Conservation (phyloP, 139 green algal genomes). For the Chlorella sp. region DNA sequence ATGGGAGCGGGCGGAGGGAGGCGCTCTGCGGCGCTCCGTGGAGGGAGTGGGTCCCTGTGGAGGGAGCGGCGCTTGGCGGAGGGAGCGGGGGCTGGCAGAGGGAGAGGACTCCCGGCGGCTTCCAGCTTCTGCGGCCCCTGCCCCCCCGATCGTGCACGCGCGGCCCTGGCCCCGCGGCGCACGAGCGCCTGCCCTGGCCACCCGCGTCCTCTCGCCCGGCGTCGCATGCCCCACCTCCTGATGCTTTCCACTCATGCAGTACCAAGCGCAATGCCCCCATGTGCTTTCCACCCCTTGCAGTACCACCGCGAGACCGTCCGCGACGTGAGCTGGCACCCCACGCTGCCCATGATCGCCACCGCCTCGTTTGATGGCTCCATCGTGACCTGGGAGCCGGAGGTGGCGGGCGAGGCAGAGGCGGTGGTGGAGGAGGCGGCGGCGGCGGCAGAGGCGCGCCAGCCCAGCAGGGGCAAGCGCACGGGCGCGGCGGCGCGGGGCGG, state of each 20-base stretch:
- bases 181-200: no score
- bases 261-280: no score
- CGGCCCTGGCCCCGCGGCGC: no score
- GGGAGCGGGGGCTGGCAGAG: no score
- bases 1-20: slow-evolving; percentile 6
- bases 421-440: slow-evolving; percentile 13
- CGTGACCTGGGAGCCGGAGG: slow-evolving; percentile 55
- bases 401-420: slow-evolving; percentile 8
- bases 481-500: not conserved
- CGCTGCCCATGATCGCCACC: slow-evolving; percentile 68
- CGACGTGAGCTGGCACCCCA: slow-evolving; percentile 92
- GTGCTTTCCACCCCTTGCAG: no score
- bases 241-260: no score
- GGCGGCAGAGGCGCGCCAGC: not conserved
- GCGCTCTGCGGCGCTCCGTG: not conserved
- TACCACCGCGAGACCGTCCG: slow-evolving; percentile 78
- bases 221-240: no score
- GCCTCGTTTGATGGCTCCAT: slow-evolving; percentile 83
- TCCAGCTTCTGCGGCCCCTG: no score
- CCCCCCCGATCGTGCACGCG: no score
- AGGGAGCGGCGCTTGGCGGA: not conserved
- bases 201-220: no score
- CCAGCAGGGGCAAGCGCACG: not conserved
- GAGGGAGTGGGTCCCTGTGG: not conserved
- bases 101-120: no score